Evolutionary conservation across 1,284 basidiomycete genomes (phyloP).

Genomic region (Heterobasidion irregulare): DNA sequence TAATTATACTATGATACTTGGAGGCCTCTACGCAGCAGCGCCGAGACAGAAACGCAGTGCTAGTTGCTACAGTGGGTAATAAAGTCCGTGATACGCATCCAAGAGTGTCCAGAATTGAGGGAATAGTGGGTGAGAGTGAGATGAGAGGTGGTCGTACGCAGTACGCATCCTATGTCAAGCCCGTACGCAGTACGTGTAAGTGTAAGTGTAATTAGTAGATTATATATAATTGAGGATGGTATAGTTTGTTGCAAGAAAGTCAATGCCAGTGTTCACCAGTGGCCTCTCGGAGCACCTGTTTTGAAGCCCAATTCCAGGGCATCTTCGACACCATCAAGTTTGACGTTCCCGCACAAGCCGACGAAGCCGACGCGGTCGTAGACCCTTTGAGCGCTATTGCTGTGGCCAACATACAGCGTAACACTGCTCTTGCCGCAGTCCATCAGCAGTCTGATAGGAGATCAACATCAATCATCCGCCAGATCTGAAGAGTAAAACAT

Average conservation of each 20-base stretch:
- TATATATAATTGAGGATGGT: background rate
- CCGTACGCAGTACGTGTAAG: background rate
- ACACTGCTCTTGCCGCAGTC: conserved; percentile 30
- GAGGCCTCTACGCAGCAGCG: conserved; percentile 1
- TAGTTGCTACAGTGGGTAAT: conserved; percentile 13
- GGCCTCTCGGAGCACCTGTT: conserved; percentile 26
- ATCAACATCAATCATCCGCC: conserved; percentile 5
- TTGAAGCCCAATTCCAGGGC: conserved; percentile 39
- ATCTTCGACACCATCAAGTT: conserved; percentile 28
- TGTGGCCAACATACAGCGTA: conserved; percentile 39
- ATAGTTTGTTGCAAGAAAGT: background rate
- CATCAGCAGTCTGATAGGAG: conserved; percentile 22
- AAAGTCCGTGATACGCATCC: background rate
- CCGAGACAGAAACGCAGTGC: conserved; percentile 4
- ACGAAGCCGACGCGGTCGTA: conserved; percentile 41
- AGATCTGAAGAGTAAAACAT: background rate
- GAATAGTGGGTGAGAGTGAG: background rate
- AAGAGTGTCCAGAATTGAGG: background rate
- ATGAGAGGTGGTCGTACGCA: background rate
- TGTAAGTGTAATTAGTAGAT: background rate
- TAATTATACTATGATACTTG: background rate
- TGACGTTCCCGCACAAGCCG: conserved; percentile 31
- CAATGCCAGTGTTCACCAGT: conserved; percentile 27
- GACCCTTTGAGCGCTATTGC: conserved; percentile 37
- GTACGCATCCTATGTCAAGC: background rate